These are phyloP conservation scores for Dissophora ornata DNA, from an alignment of 192 early-diverging fungal genomes.

Conservation along the genomic window DNA sequence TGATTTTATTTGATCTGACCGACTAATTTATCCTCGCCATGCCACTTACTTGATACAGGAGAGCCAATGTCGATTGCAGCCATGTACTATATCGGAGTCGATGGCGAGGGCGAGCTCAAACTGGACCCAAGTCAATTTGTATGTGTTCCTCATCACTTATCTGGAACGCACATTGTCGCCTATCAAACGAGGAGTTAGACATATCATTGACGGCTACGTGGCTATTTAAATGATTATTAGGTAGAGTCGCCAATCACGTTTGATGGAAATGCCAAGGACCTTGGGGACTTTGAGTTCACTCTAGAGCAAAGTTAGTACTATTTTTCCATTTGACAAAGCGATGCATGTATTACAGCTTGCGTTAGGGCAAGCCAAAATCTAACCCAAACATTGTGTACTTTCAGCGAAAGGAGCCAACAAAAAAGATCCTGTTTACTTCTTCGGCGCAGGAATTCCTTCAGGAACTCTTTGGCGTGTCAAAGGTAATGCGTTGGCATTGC, in stretches of 20 bases:
- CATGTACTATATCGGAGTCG: constrained; percentile 83
- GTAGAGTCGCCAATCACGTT: constrained; percentile 35
- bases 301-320: constrained; percentile 65
- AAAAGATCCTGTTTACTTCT: constrained; percentile 11
- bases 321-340: background rate
- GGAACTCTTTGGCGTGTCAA: constrained; percentile 72
- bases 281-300: constrained; percentile 78
- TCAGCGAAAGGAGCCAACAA: constrained; percentile 19
- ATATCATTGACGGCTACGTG: background rate
- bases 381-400: background rate
- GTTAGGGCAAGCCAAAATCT: background rate
- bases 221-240: constrained; percentile 1
- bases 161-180: too few species aligned
- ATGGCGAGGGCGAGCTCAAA: constrained; percentile 74
- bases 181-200: background rate
- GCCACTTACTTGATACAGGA: constrained; percentile 28
- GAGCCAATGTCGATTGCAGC: constrained; percentile 64
- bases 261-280: constrained; percentile 68
- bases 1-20: too few species aligned
- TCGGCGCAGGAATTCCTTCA: constrained; percentile 32
- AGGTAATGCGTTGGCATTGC: constrained; percentile 33
- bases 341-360: too few species aligned
- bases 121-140: constrained; percentile 47
- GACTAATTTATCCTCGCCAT: too few species aligned
- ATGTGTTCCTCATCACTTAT: too few species aligned